Conservation (phyloP, 805 yeast species). For the Starmerella floris region DNA sequence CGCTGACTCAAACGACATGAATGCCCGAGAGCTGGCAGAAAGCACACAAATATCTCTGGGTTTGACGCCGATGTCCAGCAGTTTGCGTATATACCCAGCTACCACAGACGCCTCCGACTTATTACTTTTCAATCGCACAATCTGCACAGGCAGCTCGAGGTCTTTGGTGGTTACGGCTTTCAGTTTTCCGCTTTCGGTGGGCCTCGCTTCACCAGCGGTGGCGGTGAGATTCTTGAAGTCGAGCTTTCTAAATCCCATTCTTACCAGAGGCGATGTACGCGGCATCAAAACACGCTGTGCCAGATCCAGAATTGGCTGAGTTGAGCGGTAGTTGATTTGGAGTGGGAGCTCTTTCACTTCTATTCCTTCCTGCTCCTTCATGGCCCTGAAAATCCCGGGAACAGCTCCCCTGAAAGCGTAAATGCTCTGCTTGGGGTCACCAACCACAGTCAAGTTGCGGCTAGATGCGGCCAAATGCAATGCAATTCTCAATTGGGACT, state of each 20-base stretch:
- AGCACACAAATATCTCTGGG: slow-evolving; percentile 60
- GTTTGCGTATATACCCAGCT: slow-evolving; percentile 40
- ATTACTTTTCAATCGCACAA: background rate
- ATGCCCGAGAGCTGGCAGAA: slow-evolving; percentile 25
- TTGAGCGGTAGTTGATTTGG: slow-evolving; percentile 68
- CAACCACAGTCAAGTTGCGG: slow-evolving; percentile 62
- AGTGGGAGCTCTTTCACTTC: slow-evolving; percentile 24
- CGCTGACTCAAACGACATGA: slow-evolving; percentile 51
- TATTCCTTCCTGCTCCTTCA: slow-evolving; percentile 31
- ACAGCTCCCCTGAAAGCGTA: slow-evolving; percentile 80
- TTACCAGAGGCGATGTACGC: background rate
- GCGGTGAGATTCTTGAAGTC: background rate
- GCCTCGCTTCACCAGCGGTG: background rate
- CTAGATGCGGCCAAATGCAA: slow-evolving; percentile 32
- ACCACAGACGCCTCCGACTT: slow-evolving; percentile 1
- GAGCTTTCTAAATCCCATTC: too few species aligned
- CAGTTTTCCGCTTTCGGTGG: background rate
- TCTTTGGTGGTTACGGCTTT: background rate
- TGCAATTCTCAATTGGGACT: slow-evolving; percentile 59
- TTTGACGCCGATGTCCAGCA: slow-evolving; percentile 34
- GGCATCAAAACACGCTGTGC: slow-evolving; percentile 48
- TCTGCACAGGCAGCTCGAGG: slow-evolving; percentile 2
- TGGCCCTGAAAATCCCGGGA: slow-evolving; percentile 46
- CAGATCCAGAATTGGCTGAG: slow-evolving; percentile 46
- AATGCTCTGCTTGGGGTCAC: slow-evolving; percentile 93